Base-by-base conservation (phyloP, 805 yeast species). In the Lipomyces lipofer region DNA sequence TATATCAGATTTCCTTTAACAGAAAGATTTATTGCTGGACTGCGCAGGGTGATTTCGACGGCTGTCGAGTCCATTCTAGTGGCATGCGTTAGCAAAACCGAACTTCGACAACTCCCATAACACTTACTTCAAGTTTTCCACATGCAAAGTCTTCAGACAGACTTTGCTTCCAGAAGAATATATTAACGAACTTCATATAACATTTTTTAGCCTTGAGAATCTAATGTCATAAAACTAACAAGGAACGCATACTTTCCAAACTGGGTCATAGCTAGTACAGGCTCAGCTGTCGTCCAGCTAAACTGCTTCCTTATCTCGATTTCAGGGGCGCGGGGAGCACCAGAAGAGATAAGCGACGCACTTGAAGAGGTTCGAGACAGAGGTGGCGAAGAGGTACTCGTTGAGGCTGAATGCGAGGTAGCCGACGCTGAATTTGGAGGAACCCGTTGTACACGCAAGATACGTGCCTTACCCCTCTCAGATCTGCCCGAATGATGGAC, bases 111-210 rank as follows among this genome's bases (percentile, higher is more conserved):
- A n/a, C n/a, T n/a, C n/a, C n/a, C n/a, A n/a, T n/a, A n/a, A n/a
- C n/a, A n/a, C n/a, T n/a, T n/a, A 47, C 39, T 40, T 40, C 27
- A 45, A 15, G 4, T 49, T 38, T 15, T 55, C 59, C 27, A 19
- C 13, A 19, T 57, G 45, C 17, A 57, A 28, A 15, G 22, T 21
- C 35, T 43, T 46, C 29, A 57, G 19, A 19, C 21, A 30, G 3
- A 57, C 50, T 17, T 39, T 55, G 21, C 8, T 25, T 9, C 60
- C 60, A 12, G 59, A 24, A 25, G 60, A 38, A 43, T 55, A 57
- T 19, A 50, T 51, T 25, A 56, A 19, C 5, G 49, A 48, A 21
- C 56, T 56, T 19, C n/a, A 13, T 9, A 21, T 10, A 19, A 13
- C n/a, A 19, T 19, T 6, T 21, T 21, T 33, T 19, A n/a, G n/a